phyloP scores from a whole-genome alignment of 768 basidiomycete species.

The Leucocoprinus sp. region DNA sequence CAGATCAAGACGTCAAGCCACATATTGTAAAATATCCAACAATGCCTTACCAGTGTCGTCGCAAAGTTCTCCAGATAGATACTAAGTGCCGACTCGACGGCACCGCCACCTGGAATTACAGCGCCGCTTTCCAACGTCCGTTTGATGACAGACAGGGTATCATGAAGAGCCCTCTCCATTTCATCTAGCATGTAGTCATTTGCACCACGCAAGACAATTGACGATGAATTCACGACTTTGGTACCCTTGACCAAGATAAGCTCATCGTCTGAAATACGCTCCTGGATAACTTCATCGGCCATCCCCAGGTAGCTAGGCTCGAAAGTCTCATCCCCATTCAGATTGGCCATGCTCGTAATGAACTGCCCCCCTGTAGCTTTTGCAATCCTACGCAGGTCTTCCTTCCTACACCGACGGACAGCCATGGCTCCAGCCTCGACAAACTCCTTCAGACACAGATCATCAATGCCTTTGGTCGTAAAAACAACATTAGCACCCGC shows the following conservation, averaged over 20 bases:
- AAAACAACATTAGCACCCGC: conserved; percentile 95
- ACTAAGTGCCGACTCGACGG: conserved; percentile 93
- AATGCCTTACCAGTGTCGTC: conserved; percentile 74
- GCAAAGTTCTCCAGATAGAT: conserved; percentile 99
- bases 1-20: no score
- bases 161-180: conserved; percentile 96
- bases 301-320: conserved; percentile 85
- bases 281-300: conserved; percentile 95
- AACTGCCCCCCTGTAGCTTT: conserved; percentile 94
- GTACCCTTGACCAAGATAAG: conserved; percentile 96
- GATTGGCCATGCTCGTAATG: conserved; percentile 86
- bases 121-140: conserved; percentile 92
- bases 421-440: conserved; percentile 99
- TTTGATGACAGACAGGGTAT: conserved; percentile 92
- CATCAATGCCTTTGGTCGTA: conserved; percentile 98
- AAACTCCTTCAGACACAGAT: conserved; percentile 96
- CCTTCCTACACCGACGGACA: conserved; percentile 94
- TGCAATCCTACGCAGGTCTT: conserved; percentile 93
- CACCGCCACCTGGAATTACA: conserved; percentile 95
- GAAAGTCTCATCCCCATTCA: conserved; percentile 97
- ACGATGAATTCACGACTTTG: conserved; percentile 89
- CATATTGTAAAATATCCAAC: not conserved
- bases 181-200: conserved; percentile 99
- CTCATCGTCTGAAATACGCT: conserved; percentile 97
- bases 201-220: conserved; percentile 90